Percentiles rank a stretch among this genome's conserved stretches.
These are phyloP conservation scores for Prillingera fragicola DNA, from an alignment of 1,284 basidiomycete genomes.

Conservation along the genomic window DNA sequence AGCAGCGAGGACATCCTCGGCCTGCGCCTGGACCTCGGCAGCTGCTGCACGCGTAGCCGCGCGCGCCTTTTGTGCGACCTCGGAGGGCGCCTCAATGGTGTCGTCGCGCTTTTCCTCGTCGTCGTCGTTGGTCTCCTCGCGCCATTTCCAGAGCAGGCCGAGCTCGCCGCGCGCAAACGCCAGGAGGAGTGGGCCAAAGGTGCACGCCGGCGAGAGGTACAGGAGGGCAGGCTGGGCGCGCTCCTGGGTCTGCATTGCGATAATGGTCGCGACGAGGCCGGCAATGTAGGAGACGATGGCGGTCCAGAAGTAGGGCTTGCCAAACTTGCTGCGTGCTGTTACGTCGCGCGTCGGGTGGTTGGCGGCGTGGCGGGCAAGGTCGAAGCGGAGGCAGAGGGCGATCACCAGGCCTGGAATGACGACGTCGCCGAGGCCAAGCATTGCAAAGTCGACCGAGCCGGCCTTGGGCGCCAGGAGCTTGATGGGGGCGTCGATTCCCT, in stretches of 20 bases:
- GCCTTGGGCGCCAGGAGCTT: slow-evolving; percentile 77
- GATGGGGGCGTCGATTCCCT: slow-evolving; percentile 86
- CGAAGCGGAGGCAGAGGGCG: slow-evolving; percentile 81
- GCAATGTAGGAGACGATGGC: slow-evolving; percentile 68
- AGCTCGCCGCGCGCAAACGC: slow-evolving; percentile 45
- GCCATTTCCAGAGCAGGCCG: slow-evolving; percentile 34
- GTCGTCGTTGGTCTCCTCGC: slow-evolving; percentile 26
- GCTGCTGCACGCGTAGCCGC: slow-evolving; percentile 8
- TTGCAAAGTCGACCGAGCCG: slow-evolving; percentile 68
- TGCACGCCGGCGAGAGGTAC: slow-evolving; percentile 65
- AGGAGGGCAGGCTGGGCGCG: slow-evolving; percentile 87
- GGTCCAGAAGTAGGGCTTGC: slow-evolving; percentile 73
- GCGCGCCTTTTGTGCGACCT: slow-evolving; percentile 32
- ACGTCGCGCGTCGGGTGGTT: slow-evolving; percentile 22
- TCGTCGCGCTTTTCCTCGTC: slow-evolving; percentile 22
- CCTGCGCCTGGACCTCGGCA: slow-evolving; percentile 13
- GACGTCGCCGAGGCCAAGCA: slow-evolving; percentile 81
- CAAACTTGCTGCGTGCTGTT: slow-evolving; percentile 48
- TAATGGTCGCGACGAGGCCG: slow-evolving; percentile 75
- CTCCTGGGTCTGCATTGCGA: slow-evolving; percentile 75
- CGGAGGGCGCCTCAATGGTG: slow-evolving; percentile 37
- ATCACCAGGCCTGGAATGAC: slow-evolving; percentile 71
- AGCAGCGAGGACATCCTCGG: slow-evolving; percentile 3
- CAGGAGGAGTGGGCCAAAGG: slow-evolving; percentile 43
- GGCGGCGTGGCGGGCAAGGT: slow-evolving; percentile 53